These are phyloP conservation scores for Starmerella scarabaei DNA, from an alignment of 805 yeast genomes.

Conservation along the genomic window DNA sequence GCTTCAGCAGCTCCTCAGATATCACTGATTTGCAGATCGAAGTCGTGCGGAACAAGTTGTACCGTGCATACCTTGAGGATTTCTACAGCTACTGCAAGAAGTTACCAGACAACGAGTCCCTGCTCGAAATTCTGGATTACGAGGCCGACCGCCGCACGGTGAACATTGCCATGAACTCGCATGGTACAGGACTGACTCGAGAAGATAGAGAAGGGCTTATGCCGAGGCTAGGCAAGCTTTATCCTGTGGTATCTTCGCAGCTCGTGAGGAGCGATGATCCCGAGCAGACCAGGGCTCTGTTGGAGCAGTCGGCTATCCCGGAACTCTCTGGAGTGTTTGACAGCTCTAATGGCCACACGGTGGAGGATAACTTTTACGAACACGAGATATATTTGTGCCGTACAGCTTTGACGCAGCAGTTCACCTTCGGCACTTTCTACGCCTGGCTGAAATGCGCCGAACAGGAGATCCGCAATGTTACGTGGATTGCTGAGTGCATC, in stretches of 20 bases:
- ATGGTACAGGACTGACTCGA: conserved; percentile 64
- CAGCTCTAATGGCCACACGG: conserved; percentile 38
- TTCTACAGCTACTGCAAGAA: conserved; percentile 55
- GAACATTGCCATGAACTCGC: conserved; percentile 80
- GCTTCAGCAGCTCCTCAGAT: conserved; percentile 56
- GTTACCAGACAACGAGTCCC: conserved; percentile 55
- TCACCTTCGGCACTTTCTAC: conserved; percentile 80
- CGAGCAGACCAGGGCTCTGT: conserved; percentile 52
- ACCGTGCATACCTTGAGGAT: conserved; percentile 86
- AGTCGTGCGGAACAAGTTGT: conserved; percentile 78
- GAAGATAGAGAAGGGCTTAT: conserved; percentile 59
- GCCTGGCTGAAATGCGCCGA: conserved; percentile 94
- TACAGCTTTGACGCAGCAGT: conserved; percentile 92
- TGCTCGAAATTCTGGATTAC: conserved; percentile 65
- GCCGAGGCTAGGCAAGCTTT: conserved; percentile 72
- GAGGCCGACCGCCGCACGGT: conserved; percentile 94
- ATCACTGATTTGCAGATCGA: conserved; percentile 93
- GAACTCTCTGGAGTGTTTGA: conserved; percentile 34
- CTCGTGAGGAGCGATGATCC: conserved; percentile 70
- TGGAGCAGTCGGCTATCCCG: conserved; percentile 23
- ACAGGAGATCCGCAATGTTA: conserved; percentile 90
- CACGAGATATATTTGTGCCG: conserved; percentile 86
- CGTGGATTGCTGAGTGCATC: conserved; percentile 99
- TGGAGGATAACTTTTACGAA: conserved; percentile 90
- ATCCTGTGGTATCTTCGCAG: conserved; percentile 52